Percentiles rank a stretch among this genome's conserved stretches.
phyloP scores from a whole-genome alignment of 371 early-diverging fungal species.

The Lichtheimia corymbifera region DNA sequence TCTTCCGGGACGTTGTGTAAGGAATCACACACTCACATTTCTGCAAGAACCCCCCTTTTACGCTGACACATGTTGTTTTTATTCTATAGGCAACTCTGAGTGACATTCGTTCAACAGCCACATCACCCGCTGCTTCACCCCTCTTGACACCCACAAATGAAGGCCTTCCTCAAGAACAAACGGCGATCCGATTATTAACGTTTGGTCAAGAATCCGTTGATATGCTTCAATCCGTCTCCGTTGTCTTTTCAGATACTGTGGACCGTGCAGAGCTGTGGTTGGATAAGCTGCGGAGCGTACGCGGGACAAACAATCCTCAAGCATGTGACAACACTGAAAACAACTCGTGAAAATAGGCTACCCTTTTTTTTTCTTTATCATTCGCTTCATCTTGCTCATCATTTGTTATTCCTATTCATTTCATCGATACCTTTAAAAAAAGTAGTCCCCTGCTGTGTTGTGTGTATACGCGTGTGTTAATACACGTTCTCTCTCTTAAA shows the following conservation, averaged over 20 bases:
- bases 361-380: not conserved
- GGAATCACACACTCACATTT: not conserved
- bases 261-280: conserved; percentile 80
- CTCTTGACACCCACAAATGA: conserved; percentile 27
- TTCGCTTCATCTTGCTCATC: not conserved
- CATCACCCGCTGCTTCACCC: conserved; percentile 47
- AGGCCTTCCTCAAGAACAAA: conserved; percentile 23
- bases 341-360: not conserved
- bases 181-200: conserved; percentile 41
- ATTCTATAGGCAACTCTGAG: conserved; percentile 27
- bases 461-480: not conserved
- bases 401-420: conserved; percentile 3
- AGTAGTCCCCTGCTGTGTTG: not conserved
- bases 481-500: not conserved
- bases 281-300: conserved; percentile 50
- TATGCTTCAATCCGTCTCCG: conserved; percentile 77
- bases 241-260: conserved; percentile 77
- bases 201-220: conserved; percentile 83
- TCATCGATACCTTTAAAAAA: not conserved
- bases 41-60: too few relatives aligned
- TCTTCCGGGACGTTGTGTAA: conserved; percentile 82
- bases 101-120: conserved; percentile 39
- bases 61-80: not conserved
- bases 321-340: not conserved
- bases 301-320: conserved; percentile 18